A percentile compares a stretch with the other conserved stretches of the same genome.
These are phyloP conservation scores for Trichoderma sp. DNA, from an alignment of 2,329 filamentous ascomycete genomes.

Conservation along the genomic window DNA sequence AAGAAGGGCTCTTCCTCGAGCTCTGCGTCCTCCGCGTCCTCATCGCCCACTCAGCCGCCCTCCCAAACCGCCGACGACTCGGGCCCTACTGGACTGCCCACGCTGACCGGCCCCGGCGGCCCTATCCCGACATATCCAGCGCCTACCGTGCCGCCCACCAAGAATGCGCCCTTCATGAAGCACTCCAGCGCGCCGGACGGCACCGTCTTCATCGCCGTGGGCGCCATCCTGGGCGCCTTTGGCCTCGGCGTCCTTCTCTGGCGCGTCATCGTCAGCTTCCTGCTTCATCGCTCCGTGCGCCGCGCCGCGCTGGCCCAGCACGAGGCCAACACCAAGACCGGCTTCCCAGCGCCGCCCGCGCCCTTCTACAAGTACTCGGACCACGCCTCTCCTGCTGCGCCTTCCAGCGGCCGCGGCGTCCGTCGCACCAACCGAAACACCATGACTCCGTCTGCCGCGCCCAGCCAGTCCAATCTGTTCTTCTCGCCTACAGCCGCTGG, in stretches of 20 bases:
- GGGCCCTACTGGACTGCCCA: conserved; percentile 43
- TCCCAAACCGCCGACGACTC: conserved; percentile 31
- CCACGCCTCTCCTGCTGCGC: conserved; percentile 54
- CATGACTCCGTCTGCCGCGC: conserved; percentile 53
- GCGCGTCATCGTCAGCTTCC: conserved; percentile 85
- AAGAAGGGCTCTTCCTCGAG: conserved; percentile 25
- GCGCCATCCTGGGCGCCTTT: conserved; percentile 81
- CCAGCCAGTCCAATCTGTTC: conserved; percentile 75
- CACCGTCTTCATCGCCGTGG: conserved; percentile 94
- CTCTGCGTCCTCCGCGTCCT: not conserved
- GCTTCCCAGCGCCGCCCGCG: conserved; percentile 59
- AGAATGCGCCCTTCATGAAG: conserved; percentile 88
- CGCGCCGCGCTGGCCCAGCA: conserved; percentile 78
- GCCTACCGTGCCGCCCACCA: conserved; percentile 77
- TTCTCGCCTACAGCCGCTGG: conserved; percentile 87
- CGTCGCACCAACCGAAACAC: conserved; percentile 56
- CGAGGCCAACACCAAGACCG: conserved; percentile 67
- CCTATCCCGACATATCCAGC: conserved; percentile 63
- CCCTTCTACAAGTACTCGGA: conserved; percentile 68
- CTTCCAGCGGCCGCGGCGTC: conserved; percentile 50
- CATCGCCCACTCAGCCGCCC: not conserved
- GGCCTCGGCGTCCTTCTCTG: conserved; percentile 81
- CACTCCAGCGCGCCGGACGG: conserved; percentile 83
- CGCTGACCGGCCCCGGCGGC: conserved; percentile 41
- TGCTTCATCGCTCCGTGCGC: conserved; percentile 87